Percentiles rank a stretch among this genome's conserved stretches.
These are phyloP conservation scores for Hsuehochloa calcarea DNA, from an alignment of 176 grass and related monocot genomes.

Conservation along the genomic window DNA sequence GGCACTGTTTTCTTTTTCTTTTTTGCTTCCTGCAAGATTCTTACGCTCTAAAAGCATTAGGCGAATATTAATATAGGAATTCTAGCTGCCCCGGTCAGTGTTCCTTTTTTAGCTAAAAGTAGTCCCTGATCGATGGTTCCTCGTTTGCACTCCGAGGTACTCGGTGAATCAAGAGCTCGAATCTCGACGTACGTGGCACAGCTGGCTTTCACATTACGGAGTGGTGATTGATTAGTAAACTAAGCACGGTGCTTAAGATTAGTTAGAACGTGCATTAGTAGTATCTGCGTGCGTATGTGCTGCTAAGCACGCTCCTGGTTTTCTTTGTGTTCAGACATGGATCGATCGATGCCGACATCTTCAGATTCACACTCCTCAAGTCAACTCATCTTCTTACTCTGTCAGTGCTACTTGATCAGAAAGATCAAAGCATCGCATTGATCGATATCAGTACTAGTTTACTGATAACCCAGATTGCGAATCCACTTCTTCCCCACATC, in stretches of 20 bases:
- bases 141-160: neutral
- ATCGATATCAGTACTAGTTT: neutral
- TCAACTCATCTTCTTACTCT: slow-evolving; percentile 26
- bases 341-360: slow-evolving; percentile 10
- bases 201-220: slow-evolving; percentile 19
- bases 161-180: slow-evolving; percentile 1
- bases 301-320: neutral
- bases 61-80: neutral
- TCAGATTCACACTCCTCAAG: slow-evolving; percentile 8
- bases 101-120: neutral
- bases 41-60: too few species aligned
- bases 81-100: neutral
- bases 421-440: neutral
- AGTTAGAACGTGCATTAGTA: neutral
- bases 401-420: neutral
- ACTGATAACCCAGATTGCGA: neutral
- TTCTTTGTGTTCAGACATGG: neutral
- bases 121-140: neutral
- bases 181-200: slow-evolving; percentile 31
- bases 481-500: neutral
- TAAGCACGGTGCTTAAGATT: slow-evolving; percentile 16
- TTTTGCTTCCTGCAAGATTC: too few species aligned
- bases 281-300: neutral
- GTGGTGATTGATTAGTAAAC: neutral
- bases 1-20: too few species aligned